A percentile compares a stretch with the other conserved stretches of the same genome.
These are phyloP conservation scores for Umbelopsis sp. DNA, from an alignment of 192 early-diverging fungal genomes.

Conservation along the genomic window DNA sequence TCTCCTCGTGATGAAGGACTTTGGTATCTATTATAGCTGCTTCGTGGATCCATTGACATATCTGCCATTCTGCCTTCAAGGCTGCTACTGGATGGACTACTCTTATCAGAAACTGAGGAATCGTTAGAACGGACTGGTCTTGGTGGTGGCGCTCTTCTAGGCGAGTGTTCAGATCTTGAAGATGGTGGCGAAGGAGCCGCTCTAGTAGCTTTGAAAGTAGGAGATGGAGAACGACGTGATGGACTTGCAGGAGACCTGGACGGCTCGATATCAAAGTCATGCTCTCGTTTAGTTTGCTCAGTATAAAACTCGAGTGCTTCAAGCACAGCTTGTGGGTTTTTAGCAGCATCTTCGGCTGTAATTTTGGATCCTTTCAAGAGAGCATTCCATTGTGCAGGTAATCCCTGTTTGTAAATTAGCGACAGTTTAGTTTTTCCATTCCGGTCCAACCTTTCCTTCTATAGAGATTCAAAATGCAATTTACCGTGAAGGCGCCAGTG, in stretches of 20 bases:
- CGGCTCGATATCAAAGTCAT: slow-evolving; percentile 19
- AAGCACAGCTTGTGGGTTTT: slow-evolving; percentile 97
- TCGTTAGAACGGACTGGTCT: slow-evolving; percentile 23
- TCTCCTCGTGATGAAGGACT: not conserved
- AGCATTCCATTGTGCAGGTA: slow-evolving; percentile 95
- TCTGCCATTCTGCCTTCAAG: slow-evolving; percentile 8
- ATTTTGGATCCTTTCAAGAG: slow-evolving; percentile 93
- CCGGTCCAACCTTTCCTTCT: not conserved
- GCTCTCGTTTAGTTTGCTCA: slow-evolving; percentile 67
- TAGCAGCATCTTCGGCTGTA: slow-evolving; percentile 96
- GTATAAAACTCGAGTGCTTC: slow-evolving; percentile 99
- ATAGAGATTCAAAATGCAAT: not conserved
- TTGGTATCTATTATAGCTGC: not conserved
- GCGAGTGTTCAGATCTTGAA: not conserved
- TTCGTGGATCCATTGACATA: slow-evolving; percentile 5
- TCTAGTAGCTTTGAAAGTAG: slow-evolving; percentile 28
- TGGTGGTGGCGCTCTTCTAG: slow-evolving; percentile 15
- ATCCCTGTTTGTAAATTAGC: slow-evolving; percentile 55
- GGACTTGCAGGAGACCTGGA: not conserved
- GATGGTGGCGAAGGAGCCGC: slow-evolving; percentile 19
- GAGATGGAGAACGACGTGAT: slow-evolving; percentile 18
- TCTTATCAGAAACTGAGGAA: not conserved
- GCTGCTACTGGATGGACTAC: not conserved
- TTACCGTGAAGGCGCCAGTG: slow-evolving; percentile 63
- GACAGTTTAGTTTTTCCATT: not conserved